Evolutionary conservation across 495 filamentous ascomycete species (phyloP).

Genomic region (Aspergillus biplanus): DNA sequence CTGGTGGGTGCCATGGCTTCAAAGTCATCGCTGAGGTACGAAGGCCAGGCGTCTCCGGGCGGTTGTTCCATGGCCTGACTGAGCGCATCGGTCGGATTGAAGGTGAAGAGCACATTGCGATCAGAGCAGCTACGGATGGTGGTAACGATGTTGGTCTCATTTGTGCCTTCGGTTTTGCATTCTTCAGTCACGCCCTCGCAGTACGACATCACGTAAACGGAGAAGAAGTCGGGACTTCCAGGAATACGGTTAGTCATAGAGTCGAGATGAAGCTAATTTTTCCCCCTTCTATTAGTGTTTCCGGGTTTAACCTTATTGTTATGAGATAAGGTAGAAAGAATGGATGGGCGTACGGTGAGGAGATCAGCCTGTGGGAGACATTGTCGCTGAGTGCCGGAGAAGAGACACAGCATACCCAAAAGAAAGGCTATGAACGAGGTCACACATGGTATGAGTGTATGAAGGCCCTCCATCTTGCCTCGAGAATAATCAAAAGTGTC

Average conservation of each 20-base stretch:
- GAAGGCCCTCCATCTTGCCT: background rate
- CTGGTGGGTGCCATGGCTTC: constrained; percentile 9
- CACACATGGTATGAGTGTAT: background rate
- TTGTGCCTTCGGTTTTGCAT: constrained; percentile 4
- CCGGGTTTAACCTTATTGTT: background rate
- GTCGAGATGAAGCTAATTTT: constrained; percentile 1
- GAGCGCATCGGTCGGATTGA: constrained; percentile 18
- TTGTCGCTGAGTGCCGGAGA: constrained; percentile 19
- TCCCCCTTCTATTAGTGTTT: background rate
- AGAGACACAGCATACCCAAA: constrained; percentile 19
- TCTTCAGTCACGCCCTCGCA: constrained; percentile 15
- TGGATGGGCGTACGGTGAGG: constrained; percentile 10
- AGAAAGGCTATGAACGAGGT: constrained; percentile 16
- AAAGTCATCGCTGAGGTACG: constrained; percentile 16
- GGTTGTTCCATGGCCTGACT: background rate
- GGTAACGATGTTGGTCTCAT: constrained; percentile 6
- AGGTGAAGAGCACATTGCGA: constrained; percentile 12
- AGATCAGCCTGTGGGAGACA: constrained; percentile 15
- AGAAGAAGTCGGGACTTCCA: constrained; percentile 18
- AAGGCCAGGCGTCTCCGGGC: constrained; percentile 1
- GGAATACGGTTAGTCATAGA: background rate
- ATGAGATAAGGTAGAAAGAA: background rate
- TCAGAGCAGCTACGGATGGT: constrained; percentile 17
- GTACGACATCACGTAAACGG: constrained; percentile 21
- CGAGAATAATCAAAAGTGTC: background rate